Evolutionary conservation across 352 stramenopile genomes (phyloP).

Genomic region (Phytophthora tubulina): DNA sequence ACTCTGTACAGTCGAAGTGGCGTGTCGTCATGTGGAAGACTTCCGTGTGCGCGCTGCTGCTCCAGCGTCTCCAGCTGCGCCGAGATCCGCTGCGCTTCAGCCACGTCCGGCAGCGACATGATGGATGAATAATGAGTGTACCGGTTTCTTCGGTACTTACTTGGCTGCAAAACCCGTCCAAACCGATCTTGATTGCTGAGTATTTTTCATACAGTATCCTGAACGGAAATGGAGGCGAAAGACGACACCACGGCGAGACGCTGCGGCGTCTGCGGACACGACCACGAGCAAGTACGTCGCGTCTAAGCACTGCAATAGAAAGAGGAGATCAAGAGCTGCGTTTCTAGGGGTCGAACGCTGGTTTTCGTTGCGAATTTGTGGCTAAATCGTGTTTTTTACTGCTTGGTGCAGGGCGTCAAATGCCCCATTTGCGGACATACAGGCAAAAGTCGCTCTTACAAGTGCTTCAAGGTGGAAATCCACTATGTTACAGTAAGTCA

Average conservation of each 20-base stretch:
- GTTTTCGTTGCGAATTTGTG: slow-evolving; percentile 2
- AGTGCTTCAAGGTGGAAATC: slow-evolving; percentile 57
- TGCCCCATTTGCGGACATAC: slow-evolving; percentile 74
- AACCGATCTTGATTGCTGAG: neutral
- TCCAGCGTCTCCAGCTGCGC: slow-evolving; percentile 46
- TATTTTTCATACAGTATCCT: slow-evolving; percentile 5
- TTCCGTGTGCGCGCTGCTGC: slow-evolving; percentile 37
- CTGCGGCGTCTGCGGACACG: slow-evolving; percentile 42
- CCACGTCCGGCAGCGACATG: slow-evolving; percentile 35
- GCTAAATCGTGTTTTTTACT: slow-evolving; percentile 3
- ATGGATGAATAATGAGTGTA: slow-evolving; percentile 1
- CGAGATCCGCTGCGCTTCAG: slow-evolving; percentile 47
- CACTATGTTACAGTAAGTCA: neutral
- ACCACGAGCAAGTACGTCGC: slow-evolving; percentile 41
- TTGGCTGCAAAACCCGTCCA: neutral
- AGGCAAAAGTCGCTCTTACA: slow-evolving; percentile 72
- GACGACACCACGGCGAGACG: slow-evolving; percentile 17
- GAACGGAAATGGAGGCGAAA: slow-evolving; percentile 26
- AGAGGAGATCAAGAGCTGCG: neutral
- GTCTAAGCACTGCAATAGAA: neutral
- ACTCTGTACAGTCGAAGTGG: slow-evolving; percentile 58
- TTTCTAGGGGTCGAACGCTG: slow-evolving; percentile 9
- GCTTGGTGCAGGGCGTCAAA: slow-evolving; percentile 53
- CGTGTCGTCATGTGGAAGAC: slow-evolving; percentile 23
- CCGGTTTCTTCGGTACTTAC: slow-evolving; percentile 10